phyloP scores from a whole-genome alignment of 2,329 filamentous ascomycete genomes.

The Cladophialophora yegresii region DNA sequence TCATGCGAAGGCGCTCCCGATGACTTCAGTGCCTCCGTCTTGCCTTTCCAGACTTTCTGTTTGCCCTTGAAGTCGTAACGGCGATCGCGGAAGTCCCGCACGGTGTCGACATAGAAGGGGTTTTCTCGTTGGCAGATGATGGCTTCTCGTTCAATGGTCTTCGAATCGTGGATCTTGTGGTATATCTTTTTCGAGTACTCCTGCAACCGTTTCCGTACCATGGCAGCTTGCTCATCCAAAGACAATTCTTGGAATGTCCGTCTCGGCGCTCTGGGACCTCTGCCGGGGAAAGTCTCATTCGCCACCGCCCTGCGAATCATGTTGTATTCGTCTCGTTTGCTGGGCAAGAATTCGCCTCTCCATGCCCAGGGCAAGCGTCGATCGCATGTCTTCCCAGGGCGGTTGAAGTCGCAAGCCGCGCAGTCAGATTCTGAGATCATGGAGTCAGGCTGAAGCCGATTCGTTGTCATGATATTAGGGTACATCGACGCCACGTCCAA shows the following conservation, averaged over 20 bases:
- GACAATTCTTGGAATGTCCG: constrained; percentile 79
- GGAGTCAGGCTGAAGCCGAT: constrained; percentile 95
- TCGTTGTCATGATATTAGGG: constrained; percentile 99
- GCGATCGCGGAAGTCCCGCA: constrained; percentile 92
- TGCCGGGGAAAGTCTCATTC: constrained; percentile 88
- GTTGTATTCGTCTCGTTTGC: constrained; percentile 97
- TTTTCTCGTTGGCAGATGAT: constrained; percentile 99
- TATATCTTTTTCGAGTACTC: constrained; percentile 98
- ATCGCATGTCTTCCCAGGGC: constrained; percentile 96
- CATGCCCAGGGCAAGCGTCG: constrained; percentile 93
- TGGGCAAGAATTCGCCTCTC: constrained; percentile 95
- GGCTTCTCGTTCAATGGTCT: constrained; percentile 87
- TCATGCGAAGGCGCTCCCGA: constrained; percentile 74
- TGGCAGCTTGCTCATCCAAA: constrained; percentile 75
- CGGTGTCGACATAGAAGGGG: constrained; percentile 96
- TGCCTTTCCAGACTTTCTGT: constrained; percentile 98
- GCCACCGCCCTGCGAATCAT: constrained; percentile 93
- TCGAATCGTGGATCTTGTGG: constrained; percentile 96
- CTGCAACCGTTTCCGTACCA: constrained; percentile 84
- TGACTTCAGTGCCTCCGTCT: constrained; percentile 82
- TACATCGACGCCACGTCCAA: constrained; percentile 99
- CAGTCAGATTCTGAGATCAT: constrained; percentile 97
- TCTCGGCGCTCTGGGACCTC: constrained; percentile 66
- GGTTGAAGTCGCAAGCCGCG: constrained; percentile 96
- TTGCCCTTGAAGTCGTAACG: constrained; percentile 98